Base-by-base conservation (phyloP, 306 rosid species). In the Heteromeles arbutifolia region DNA sequence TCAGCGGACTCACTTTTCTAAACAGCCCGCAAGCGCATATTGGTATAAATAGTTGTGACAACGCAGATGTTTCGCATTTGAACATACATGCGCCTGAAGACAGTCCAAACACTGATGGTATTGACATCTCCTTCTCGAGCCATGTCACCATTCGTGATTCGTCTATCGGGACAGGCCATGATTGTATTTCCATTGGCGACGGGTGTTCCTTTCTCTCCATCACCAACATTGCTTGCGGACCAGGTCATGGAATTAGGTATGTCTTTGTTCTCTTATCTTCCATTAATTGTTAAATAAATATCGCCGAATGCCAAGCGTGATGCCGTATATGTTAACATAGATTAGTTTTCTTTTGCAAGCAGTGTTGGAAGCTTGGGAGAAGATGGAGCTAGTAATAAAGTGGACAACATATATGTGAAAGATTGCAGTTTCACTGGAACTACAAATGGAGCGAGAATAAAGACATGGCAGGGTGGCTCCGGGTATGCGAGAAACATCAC, bases 391-490 rank as follows among this genome's bases (percentile, higher is more conserved):
- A 32, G 12, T 17, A 65, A 15, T 3, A 22, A 17, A 5, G 73
- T 66, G 19, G 28, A 53, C 32, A 50, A 65, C 2, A 72, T 75
- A 9, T 10, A 7, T 56, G 78, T 62, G 48, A n/a, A 48, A 45
- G 34, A 74, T n/a, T 31, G 53, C 14, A 45, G 50, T 64, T 65
- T 75, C 65, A 75, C 2, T 48, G 64, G 34, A 22, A 75, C 72
- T 21, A 44, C 53, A 54, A 75, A 75, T 22, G 78, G 70, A 31
- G 71, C n/a, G 1, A 74, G 78, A 65, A 74, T 74, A 29, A 78
- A 82, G 45, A 74, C 56, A 21, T 82, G 83, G 86, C 74, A 78
- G 73, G 79, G 82, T 2, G 84, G 84, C 1, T 72, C 70, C 2
- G 84, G 84, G 9, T 77, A 65, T 48, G 78, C 67, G 0, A 76